A percentile compares a stretch with the other conserved stretches of the same genome.
Evolutionary conservation across 495 filamentous ascomycete genomes (phyloP).

Genomic region (Penicillium fimorum): DNA sequence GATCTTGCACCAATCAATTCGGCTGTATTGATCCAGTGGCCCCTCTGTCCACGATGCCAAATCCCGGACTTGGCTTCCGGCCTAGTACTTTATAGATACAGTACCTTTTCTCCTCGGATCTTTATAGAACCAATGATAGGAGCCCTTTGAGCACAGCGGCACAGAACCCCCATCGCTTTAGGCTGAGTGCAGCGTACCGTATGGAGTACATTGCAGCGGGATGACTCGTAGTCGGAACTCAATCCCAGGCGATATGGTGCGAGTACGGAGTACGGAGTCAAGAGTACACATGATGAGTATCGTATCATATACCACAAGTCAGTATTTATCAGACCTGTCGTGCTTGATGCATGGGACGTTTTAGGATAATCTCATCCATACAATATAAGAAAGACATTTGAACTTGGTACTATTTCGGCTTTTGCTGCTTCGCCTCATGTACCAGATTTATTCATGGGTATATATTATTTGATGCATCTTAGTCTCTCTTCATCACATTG

Average conservation of each 20-base stretch:
- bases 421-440: not conserved
- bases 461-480: not conserved
- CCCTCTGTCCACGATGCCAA: slow-evolving; percentile 1
- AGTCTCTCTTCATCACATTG: not conserved
- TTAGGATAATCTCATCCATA: not conserved
- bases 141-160: not conserved
- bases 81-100: not conserved
- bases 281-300: not conserved
- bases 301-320: not conserved
- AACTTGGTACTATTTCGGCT: not conserved
- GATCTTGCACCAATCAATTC: slow-evolving; percentile 10
- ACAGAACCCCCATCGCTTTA: slow-evolving; percentile 17
- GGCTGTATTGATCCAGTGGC: slow-evolving; percentile 1
- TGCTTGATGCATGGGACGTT: not conserved
- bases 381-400: not conserved
- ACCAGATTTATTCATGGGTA: not conserved
- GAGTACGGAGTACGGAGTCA: not conserved
- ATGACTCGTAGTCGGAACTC: slow-evolving; percentile 15
- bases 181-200: slow-evolving; percentile 25
- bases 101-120: not conserved
- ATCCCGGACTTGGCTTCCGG: slow-evolving; percentile 10
- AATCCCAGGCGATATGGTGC: not conserved
- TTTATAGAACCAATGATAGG: slow-evolving; percentile 3
- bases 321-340: not conserved
- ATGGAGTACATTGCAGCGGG: slow-evolving; percentile 20